Evolutionary conservation across 208 protist genomes (phyloP).

Genomic region (Leishmania aethiopica): DNA sequence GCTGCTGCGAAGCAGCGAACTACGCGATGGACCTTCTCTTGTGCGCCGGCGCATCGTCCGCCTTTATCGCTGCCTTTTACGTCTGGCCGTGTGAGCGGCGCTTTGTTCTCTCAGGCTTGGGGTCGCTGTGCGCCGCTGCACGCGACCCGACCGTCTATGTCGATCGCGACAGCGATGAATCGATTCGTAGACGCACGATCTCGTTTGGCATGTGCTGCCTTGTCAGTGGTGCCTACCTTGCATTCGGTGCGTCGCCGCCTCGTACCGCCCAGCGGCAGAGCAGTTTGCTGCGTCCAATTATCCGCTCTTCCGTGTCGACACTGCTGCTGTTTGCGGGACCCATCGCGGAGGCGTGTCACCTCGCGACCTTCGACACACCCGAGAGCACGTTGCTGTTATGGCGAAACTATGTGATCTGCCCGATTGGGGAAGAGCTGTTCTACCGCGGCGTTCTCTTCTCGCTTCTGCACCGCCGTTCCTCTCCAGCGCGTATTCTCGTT

Average conservation of each 20-base stretch:
- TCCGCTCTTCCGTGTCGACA: conserved; percentile 28
- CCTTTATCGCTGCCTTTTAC: conserved; percentile 72
- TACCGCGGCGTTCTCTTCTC: conserved; percentile 72
- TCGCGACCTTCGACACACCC: conserved; percentile 1
- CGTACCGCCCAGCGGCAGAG: neutral
- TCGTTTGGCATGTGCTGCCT: conserved; percentile 26
- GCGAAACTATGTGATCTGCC: conserved; percentile 60
- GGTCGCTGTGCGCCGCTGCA: conserved; percentile 41
- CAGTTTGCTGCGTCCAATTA: neutral
- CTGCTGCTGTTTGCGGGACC: conserved; percentile 51
- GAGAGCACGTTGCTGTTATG: conserved; percentile 25
- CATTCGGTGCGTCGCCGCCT: neutral
- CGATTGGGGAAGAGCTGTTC: conserved; percentile 77
- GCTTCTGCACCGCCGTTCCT: conserved; percentile 34
- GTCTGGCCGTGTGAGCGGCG: conserved; percentile 51
- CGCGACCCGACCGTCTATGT: conserved; percentile 32
- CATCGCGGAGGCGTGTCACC: conserved; percentile 26
- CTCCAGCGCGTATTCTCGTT: conserved; percentile 31
- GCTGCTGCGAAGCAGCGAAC: neutral
- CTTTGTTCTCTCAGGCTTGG: conserved; percentile 30
- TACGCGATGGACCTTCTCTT: conserved; percentile 48
- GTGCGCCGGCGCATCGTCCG: conserved; percentile 29
- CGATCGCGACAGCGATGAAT: conserved; percentile 42
- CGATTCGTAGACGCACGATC: conserved; percentile 40
- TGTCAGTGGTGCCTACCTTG: conserved; percentile 17